These are phyloP conservation scores for Monotropa hypopitys DNA, from an alignment of 179 eudicot species.

Conservation along the genomic window DNA sequence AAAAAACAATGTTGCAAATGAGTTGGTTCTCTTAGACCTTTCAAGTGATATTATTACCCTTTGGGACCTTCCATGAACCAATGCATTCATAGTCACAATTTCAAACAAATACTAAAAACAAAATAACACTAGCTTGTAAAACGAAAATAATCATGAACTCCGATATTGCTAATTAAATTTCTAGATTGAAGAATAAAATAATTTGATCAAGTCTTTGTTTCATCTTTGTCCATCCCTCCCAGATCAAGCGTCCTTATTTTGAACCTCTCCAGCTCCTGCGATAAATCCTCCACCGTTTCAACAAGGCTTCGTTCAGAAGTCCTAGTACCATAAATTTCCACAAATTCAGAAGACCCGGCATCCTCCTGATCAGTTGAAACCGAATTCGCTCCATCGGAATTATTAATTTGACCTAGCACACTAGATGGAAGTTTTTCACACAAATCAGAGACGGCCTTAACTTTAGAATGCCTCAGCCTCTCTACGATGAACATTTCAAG, in stretches of 20 bases:
- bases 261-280: constrained; percentile 3
- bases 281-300: neutral
- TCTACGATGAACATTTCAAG: constrained; percentile 9
- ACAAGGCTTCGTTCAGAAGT: neutral
- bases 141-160: too few relatives aligned
- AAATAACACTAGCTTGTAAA: too few relatives aligned
- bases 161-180: too few relatives aligned
- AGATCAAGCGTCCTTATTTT: constrained; percentile 11
- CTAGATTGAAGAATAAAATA: too few relatives aligned
- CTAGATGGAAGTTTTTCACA: neutral
- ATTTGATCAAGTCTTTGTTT: neutral
- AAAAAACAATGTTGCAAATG: too few relatives aligned
- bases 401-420: neutral
- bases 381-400: neutral
- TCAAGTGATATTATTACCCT: too few relatives aligned
- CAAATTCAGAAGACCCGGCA: neutral
- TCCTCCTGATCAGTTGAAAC: neutral
- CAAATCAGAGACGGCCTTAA: constrained; percentile 1
- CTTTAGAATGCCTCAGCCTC: constrained; percentile 5
- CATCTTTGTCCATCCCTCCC: neutral
- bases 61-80: too few relatives aligned
- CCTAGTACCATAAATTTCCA: neutral
- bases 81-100: too few relatives aligned
- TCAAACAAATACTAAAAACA: too few relatives aligned
- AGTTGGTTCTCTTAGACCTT: too few relatives aligned